These are phyloP conservation scores for Coriaria nepalensis DNA, from an alignment of 306 rosid species.

Conservation along the genomic window DNA sequence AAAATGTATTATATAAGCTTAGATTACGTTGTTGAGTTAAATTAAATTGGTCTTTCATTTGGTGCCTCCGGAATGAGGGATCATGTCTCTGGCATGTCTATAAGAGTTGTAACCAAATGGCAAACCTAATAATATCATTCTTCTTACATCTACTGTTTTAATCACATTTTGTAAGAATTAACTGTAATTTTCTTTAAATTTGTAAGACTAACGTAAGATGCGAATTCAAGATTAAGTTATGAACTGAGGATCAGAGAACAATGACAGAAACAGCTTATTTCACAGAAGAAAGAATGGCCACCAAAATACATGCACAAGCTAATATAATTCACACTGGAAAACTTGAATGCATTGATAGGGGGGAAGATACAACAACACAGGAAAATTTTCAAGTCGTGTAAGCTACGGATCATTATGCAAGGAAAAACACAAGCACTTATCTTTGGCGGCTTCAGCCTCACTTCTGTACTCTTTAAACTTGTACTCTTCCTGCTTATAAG, in stretches of 20 bases:
- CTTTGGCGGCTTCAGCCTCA: constrained; percentile 70
- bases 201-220: too few species aligned
- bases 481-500: constrained; percentile 85
- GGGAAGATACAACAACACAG: constrained; percentile 14
- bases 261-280: constrained; percentile 32
- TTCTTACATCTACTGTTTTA: background rate
- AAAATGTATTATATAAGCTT: background rate
- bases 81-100: constrained; percentile 35
- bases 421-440: constrained; percentile 71
- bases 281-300: constrained; percentile 30
- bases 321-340: constrained; percentile 52
- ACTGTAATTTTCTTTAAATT: too few species aligned
- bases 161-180: too few species aligned
- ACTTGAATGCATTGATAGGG: constrained; percentile 25
- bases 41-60: constrained; percentile 2
- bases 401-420: constrained; percentile 46
- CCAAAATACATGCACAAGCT: constrained; percentile 20
- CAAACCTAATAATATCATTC: constrained; percentile 3
- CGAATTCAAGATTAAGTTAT: too few species aligned
- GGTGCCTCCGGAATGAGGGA: constrained; percentile 25
- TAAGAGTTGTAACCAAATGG: constrained; percentile 8
- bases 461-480: constrained; percentile 80
- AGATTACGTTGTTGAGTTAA: constrained; percentile 9
- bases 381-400: constrained; percentile 21
- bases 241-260: constrained; percentile 19